Conservation (phyloP, 306 rosid genomes). For the Nissolia schottii region DNA sequence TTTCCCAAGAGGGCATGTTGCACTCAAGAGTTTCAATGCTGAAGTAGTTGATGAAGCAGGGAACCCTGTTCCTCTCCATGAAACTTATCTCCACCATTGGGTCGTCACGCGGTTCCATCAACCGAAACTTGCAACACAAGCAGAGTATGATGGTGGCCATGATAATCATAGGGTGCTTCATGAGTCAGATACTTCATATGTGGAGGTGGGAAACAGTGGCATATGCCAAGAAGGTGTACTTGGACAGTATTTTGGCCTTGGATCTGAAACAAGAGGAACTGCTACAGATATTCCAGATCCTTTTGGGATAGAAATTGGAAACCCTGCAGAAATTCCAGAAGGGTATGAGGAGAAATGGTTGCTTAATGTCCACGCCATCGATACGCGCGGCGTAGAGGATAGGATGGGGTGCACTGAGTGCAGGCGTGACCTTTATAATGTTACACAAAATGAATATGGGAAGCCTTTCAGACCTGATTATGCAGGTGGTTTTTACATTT, state of each 20-base stretch:
- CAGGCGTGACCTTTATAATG: conserved; percentile 61
- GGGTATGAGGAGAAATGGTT: conserved; percentile 74
- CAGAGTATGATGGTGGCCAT: conserved; percentile 1
- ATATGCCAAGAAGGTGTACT: conserved; percentile 32
- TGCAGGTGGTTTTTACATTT: conserved; percentile 55
- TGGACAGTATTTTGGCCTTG: conserved; percentile 66
- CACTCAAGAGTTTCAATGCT: conserved; percentile 51
- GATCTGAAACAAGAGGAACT: conserved; percentile 67
- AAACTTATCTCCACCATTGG: conserved; percentile 86
- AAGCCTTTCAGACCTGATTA: conserved; percentile 38
- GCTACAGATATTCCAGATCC: conserved; percentile 54
- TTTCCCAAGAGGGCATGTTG: conserved; percentile 75
- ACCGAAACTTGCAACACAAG: conserved; percentile 3
- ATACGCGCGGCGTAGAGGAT: conserved; percentile 59
- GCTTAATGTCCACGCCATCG: conserved; percentile 74
- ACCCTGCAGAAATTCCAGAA: conserved; percentile 47
- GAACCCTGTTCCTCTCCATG: conserved; percentile 54
- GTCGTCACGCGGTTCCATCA: conserved; percentile 15
- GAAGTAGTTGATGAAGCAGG: conserved; percentile 71
- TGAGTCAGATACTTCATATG: neutral
- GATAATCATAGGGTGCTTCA: neutral
- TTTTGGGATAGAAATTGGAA: conserved; percentile 61
- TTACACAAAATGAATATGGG: conserved; percentile 36
- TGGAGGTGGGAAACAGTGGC: conserved; percentile 45
- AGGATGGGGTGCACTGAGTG: conserved; percentile 65